Base-by-base conservation (phyloP, 1,284 basidiomycete species). In the Marasmius fiardii region DNA sequence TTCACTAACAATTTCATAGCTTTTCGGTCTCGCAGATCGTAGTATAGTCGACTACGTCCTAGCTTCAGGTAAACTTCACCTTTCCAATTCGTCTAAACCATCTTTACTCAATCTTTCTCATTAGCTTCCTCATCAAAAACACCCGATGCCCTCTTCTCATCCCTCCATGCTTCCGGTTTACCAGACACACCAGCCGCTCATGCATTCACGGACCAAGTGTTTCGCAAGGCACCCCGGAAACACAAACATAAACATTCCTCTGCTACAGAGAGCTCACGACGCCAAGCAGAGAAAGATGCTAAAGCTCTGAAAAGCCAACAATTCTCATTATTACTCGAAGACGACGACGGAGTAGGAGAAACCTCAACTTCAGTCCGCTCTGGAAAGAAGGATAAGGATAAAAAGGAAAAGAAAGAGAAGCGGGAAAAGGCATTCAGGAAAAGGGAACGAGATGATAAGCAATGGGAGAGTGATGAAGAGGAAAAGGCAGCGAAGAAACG, bases 401-500 rank as follows among this genome's bases (percentile, higher is more conserved):
- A 10, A 10, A 31, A 31, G 35, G 71, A 80, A 63, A 78, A 78
- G 66, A 78, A 77, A 62, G 75, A 74, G 52, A 78, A 76, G 60
- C 67, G 68, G 43, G 72, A 67, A 50, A 63, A 60, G 11, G 68
- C 71, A 59, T 78, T 82, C 50, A 80, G 93, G 62, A 95, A 93
- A 67, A 78, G 90, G 47, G 92, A 95, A 43, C 84, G 88, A 58
- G 87, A 88, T 60, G 81, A 76, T 24, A 83, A 85, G 57, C 88
- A 91, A 55, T 95, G 92, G 93, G 88, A 91, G 73, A 89, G 83
- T 63, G 92, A 94, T 60, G 93, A 93, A 61, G 91, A 94, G 58
- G 91, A 93, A 61, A 77, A 86, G 64, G 79, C 83, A 35, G 73
- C 85, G 64, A 91, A 91, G 51, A 52, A 23, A 43, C 35, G 37